These are phyloP conservation scores for Stylosanthes scabra DNA, from an alignment of 331 rosid species.

Conservation along the genomic window DNA sequence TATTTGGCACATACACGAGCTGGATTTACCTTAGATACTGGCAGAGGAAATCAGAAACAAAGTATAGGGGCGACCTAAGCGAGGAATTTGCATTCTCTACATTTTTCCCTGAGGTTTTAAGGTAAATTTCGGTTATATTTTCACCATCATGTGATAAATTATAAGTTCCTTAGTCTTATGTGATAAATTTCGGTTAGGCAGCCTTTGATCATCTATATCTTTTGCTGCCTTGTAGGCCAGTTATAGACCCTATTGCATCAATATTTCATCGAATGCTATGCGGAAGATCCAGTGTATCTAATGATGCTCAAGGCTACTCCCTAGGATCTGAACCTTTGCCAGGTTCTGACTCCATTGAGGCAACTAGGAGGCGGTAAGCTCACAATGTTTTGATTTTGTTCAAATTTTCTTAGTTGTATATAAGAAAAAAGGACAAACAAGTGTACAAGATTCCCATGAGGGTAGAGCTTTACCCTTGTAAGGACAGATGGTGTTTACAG, in stretches of 20 bases:
- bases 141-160: constrained; percentile 12
- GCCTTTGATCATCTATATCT: constrained; percentile 1
- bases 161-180: constrained; percentile 26
- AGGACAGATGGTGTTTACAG: no score
- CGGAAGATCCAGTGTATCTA: constrained; percentile 73
- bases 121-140: constrained; percentile 49
- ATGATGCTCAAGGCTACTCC: constrained; percentile 52
- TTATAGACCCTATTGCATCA: constrained; percentile 84
- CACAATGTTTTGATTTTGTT: background rate
- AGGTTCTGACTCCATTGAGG: constrained; percentile 95
- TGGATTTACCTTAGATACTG: constrained; percentile 99
- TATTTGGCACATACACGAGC: constrained; percentile 87
- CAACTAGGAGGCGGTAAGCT: constrained; percentile 85
- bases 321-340: constrained; percentile 71
- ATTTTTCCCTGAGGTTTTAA: constrained; percentile 83
- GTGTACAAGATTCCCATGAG: background rate
- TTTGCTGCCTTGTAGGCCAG: constrained; percentile 60
- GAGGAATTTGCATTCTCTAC: constrained; percentile 94
- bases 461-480: no score
- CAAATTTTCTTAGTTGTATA: constrained; percentile 12
- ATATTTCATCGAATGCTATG: constrained; percentile 86
- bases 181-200: background rate
- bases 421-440: background rate
- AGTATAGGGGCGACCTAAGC: constrained; percentile 89
- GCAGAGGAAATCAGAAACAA: constrained; percentile 89